Conservation (phyloP, 805 yeast genomes). For the Candida fluviatilis region DNA sequence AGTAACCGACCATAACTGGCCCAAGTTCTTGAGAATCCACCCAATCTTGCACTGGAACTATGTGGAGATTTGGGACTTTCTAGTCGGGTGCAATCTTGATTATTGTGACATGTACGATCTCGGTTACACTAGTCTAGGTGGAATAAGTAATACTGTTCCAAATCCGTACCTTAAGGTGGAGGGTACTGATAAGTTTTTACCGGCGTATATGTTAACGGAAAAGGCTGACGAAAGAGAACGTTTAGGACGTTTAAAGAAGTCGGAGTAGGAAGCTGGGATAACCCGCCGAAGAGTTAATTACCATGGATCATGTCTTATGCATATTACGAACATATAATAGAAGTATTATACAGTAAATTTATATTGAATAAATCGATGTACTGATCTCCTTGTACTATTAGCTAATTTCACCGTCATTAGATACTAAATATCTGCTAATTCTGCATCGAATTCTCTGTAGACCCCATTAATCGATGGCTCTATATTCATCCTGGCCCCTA, state of each 20-base stretch:
- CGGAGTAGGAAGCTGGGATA: too few relatives aligned
- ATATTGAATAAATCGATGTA: too few relatives aligned
- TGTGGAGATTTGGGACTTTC: conserved; percentile 80
- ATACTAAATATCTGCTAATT: too few relatives aligned
- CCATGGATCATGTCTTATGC: too few relatives aligned
- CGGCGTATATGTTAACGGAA: conserved; percentile 58
- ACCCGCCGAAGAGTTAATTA: too few relatives aligned
- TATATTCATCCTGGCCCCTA: too few relatives aligned
- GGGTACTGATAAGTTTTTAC: conserved; percentile 31
- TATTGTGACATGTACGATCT: conserved; percentile 75
- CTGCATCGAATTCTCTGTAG: too few relatives aligned
- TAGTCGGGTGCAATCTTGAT: conserved; percentile 51
- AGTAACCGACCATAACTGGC: conserved; percentile 88
- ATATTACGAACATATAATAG: too few relatives aligned
- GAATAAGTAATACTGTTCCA: conserved; percentile 60
- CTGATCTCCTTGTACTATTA: too few relatives aligned
- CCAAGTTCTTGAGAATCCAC: conserved; percentile 74
- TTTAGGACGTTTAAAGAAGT: conserved; percentile 26
- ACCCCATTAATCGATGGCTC: too few relatives aligned
- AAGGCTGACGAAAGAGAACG: conserved; percentile 57
- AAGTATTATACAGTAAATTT: too few relatives aligned
- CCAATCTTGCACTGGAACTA: conserved; percentile 90
- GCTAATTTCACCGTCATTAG: too few relatives aligned
- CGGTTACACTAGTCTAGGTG: conserved; percentile 92
- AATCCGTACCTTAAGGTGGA: conserved; percentile 52